Conservation (phyloP, 306 rosid species). For the Sicyos baderoa region DNA sequence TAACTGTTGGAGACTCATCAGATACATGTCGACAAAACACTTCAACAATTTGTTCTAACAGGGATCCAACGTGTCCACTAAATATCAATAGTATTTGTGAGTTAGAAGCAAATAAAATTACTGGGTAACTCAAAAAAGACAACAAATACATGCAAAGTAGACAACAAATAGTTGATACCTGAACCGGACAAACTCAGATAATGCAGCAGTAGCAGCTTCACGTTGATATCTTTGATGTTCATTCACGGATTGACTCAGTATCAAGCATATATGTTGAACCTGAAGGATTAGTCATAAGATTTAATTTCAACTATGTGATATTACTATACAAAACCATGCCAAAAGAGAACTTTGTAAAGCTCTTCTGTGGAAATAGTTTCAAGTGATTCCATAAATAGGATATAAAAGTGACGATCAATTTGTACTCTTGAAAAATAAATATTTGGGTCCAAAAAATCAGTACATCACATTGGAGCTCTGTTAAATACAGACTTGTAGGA, state of each 20-base stretch:
- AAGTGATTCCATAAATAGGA: background rate
- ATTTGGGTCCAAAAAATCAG: background rate
- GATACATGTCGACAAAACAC: slow-evolving; percentile 75
- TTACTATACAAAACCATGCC: background rate
- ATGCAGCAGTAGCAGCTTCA: slow-evolving; percentile 95
- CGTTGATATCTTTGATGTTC: slow-evolving; percentile 73
- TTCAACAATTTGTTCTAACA: slow-evolving; percentile 82
- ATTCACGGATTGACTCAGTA: slow-evolving; percentile 59
- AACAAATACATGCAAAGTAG: background rate
- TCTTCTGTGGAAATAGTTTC: background rate
- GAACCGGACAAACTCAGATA: slow-evolving; percentile 84
- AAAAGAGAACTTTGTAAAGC: background rate
- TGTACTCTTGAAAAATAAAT: background rate
- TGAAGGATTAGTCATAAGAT: slow-evolving; percentile 26
- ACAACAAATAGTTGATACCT: slow-evolving; percentile 33
- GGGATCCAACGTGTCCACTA: slow-evolving; percentile 68
- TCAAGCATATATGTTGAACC: slow-evolving; percentile 75
- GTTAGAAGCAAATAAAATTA: slow-evolving; percentile 19
- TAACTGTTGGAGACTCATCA: slow-evolving; percentile 83
- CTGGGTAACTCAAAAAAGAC: slow-evolving; percentile 2
- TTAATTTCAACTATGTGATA: background rate
- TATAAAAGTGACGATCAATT: background rate
- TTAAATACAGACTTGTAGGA: slow-evolving; percentile 15
- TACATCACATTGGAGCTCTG: background rate
- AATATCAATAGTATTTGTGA: slow-evolving; percentile 24